Percentiles rank a stretch among this genome's conserved stretches.
Conservation (phyloP, 73 alveolate species). For the Blepharisma stoltei region DNA sequence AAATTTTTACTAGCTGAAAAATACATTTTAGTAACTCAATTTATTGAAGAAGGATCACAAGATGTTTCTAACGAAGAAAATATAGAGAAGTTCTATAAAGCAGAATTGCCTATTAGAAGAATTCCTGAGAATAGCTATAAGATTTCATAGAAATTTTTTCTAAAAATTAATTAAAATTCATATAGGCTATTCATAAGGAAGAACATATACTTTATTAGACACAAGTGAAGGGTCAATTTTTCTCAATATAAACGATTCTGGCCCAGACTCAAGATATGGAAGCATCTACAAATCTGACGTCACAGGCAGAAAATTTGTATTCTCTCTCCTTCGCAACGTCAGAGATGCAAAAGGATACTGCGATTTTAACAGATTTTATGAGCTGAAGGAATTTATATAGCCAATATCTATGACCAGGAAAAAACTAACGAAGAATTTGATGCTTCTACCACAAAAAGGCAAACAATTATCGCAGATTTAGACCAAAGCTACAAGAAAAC, state of each 20-base stretch:
- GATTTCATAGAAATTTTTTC: no score
- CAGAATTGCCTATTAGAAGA: constrained; percentile 60
- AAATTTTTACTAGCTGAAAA: constrained; percentile 67
- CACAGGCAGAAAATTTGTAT: constrained; percentile 71
- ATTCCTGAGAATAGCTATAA: constrained; percentile 47
- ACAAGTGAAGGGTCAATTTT: constrained; percentile 46
- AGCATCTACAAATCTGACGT: constrained; percentile 75
- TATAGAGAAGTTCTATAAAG: constrained; percentile 58
- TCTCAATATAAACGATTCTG: constrained; percentile 65
- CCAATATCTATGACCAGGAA: constrained; percentile 43
- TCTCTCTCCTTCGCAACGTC: constrained; percentile 65
- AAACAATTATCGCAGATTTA: constrained; percentile 37
- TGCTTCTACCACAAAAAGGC: constrained; percentile 34
- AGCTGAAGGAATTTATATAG: constrained; percentile 41
- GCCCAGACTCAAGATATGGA: constrained; percentile 60
- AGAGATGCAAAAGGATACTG: constrained; percentile 63
- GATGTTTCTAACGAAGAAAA: constrained; percentile 52
- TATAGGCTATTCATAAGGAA: no score
- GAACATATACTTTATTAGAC: constrained; percentile 59
- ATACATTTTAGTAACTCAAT: constrained; percentile 79
- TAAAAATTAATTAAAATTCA: no score
- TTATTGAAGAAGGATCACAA: constrained; percentile 41
- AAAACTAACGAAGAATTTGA: background rate
- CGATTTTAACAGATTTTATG: constrained; percentile 58
- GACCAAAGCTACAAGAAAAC: constrained; percentile 51